These are phyloP conservation scores for Martensiomyces pterosporus DNA, from an alignment of 192 early-diverging fungal species.

Conservation along the genomic window DNA sequence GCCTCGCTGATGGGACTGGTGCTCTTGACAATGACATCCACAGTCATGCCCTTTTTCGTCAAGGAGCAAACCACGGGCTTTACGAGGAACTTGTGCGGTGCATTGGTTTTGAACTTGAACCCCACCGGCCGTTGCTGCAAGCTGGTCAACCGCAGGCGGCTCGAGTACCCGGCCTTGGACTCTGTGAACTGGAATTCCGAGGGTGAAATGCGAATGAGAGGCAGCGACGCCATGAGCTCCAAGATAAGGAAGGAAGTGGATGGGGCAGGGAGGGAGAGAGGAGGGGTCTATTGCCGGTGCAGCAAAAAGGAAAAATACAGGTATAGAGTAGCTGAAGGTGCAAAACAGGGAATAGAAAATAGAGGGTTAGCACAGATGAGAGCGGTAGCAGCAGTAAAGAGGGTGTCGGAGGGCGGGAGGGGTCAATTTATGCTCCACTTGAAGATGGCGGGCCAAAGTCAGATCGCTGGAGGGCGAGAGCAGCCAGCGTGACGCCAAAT, in stretches of 20 bases:
- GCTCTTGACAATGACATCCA: conserved; percentile 54
- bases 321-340: not conserved
- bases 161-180: conserved; percentile 41
- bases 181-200: conserved; percentile 52
- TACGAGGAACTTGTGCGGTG: conserved; percentile 56
- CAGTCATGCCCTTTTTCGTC: conserved; percentile 30
- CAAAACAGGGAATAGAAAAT: too few species aligned
- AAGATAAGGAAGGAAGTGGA: conserved; percentile 3
- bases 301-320: not conserved
- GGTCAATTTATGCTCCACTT: too few species aligned
- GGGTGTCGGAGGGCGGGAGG: too few species aligned
- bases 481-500: too few species aligned
- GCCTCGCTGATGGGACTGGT: conserved; percentile 39
- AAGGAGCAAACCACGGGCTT: conserved; percentile 53
- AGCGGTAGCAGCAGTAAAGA: too few species aligned
- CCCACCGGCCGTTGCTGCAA: conserved; percentile 46
- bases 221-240: conserved; percentile 16
- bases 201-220: conserved; percentile 50
- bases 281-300: too few species aligned
- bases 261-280: not conserved
- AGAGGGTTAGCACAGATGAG: too few species aligned
- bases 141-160: conserved; percentile 47
- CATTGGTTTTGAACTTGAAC: conserved; percentile 61
- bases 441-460: too few species aligned
- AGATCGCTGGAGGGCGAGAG: too few species aligned